Percentiles rank a stretch among this genome's conserved stretches.
Conservation (phyloP, 208 protist species). For the Trypanosoma boissoni region DNA sequence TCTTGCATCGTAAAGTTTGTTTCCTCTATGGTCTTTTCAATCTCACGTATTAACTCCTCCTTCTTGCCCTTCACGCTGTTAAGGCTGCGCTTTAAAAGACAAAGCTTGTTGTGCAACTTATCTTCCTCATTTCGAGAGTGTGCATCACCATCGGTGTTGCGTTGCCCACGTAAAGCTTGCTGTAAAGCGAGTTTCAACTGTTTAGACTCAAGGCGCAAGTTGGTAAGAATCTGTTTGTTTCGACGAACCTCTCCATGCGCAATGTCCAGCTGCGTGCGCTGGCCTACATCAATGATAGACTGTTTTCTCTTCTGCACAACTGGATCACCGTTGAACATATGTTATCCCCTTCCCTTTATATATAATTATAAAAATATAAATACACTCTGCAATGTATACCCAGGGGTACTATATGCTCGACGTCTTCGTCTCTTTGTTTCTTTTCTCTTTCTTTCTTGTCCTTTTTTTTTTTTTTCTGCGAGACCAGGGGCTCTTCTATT, state of each 20-base stretch:
- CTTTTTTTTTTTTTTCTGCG: no score
- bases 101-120: slow-evolving; percentile 76
- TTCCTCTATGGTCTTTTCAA: slow-evolving; percentile 45
- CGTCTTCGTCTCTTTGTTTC: neutral
- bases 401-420: no score
- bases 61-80: slow-evolving; percentile 84
- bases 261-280: slow-evolving; percentile 83
- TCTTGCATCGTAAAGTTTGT: slow-evolving; percentile 56
- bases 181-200: slow-evolving; percentile 55
- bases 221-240: slow-evolving; percentile 85
- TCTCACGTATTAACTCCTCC: slow-evolving; percentile 59
- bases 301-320: slow-evolving; percentile 49
- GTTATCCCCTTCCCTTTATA: neutral
- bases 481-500: slow-evolving; percentile 5
- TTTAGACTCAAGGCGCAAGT: slow-evolving; percentile 87
- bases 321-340: slow-evolving; percentile 23
- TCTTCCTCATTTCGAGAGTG: slow-evolving; percentile 79
- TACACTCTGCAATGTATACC: neutral
- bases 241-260: slow-evolving; percentile 73
- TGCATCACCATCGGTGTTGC: slow-evolving; percentile 56
- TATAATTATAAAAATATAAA: slow-evolving; percentile 10
- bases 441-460: neutral
- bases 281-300: slow-evolving; percentile 81
- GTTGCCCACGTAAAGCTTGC: slow-evolving; percentile 59
- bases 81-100: slow-evolving; percentile 76